Conservation (phyloP, 805 yeast species). For the Sugiyamaella smithiae region DNA sequence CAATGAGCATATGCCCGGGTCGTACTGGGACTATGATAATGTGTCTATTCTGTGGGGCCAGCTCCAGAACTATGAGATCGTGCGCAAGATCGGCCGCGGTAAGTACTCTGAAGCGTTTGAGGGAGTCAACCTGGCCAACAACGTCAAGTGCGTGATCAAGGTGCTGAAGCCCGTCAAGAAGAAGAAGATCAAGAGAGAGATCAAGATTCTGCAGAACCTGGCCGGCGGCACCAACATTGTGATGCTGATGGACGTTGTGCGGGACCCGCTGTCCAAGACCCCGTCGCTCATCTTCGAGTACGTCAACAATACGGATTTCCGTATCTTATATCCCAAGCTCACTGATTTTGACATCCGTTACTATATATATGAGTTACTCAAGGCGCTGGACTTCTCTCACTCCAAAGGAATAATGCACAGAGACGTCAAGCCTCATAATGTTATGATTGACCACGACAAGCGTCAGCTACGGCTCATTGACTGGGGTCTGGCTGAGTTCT, state of each 20-base stretch:
- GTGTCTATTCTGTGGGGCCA: conserved; percentile 54
- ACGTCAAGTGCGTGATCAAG: conserved; percentile 72
- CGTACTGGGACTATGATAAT: conserved; percentile 64
- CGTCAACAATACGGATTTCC: conserved; percentile 78
- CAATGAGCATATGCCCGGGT: conserved; percentile 61
- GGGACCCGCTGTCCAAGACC: conserved; percentile 73
- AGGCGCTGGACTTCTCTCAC: conserved; percentile 84
- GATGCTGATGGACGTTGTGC: conserved; percentile 72
- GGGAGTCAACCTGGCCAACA: conserved; percentile 67
- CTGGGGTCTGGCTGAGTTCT: conserved; percentile 95
- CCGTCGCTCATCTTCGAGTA: conserved; percentile 87
- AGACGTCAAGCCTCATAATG: conserved; percentile 94
- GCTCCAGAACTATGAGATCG: conserved; percentile 66
- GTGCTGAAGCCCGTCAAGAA: conserved; percentile 90
- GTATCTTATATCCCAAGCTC: conserved; percentile 76
- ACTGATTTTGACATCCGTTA: conserved; percentile 72
- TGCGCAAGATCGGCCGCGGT: conserved; percentile 84
- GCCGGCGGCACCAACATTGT: conserved; percentile 83
- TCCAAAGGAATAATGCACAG: conserved; percentile 95
- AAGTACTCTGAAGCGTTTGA: conserved; percentile 94
- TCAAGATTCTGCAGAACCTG: conserved; percentile 79
- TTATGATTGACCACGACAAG: conserved; percentile 84
- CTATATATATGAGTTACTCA: conserved; percentile 76
- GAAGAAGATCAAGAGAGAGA: conserved; percentile 88
- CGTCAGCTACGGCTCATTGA: conserved; percentile 75